These are phyloP conservation scores for Nemania serpens DNA, from an alignment of 2,329 filamentous ascomycete species.

Conservation along the genomic window DNA sequence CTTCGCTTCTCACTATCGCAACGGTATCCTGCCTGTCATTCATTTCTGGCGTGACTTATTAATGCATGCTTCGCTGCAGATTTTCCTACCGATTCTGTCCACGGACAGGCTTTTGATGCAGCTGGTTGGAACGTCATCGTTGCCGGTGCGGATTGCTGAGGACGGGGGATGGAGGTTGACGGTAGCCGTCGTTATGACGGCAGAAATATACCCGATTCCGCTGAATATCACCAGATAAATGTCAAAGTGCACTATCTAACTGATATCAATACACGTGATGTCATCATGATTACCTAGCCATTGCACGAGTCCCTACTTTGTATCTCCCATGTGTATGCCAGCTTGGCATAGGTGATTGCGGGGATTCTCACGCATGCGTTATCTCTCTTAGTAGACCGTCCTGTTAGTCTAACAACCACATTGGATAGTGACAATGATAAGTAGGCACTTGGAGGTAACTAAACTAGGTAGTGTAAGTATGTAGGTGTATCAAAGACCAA, in stretches of 20 bases:
- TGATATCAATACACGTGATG: too few relatives aligned
- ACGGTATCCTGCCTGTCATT: too few relatives aligned
- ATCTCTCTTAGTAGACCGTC: slow-evolving; percentile 14
- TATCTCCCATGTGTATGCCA: neutral
- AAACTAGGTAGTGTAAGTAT: neutral
- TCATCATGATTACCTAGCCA: too few relatives aligned
- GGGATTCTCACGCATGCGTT: slow-evolving; percentile 11
- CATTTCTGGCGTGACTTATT: too few relatives aligned
- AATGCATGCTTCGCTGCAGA: slow-evolving; percentile 2
- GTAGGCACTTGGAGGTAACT: neutral
- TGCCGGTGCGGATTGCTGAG: slow-evolving; percentile 20
- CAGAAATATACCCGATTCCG: too few relatives aligned
- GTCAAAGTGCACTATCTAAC: too few relatives aligned
- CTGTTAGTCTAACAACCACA: neutral
- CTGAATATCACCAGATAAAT: too few relatives aligned
- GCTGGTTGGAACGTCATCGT: slow-evolving; percentile 27
- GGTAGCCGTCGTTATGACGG: too few relatives aligned
- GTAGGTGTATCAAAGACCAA: neutral
- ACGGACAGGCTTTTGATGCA: slow-evolving; percentile 25
- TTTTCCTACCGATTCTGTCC: slow-evolving; percentile 19
- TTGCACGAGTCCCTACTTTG: too few relatives aligned
- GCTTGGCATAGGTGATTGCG: neutral
- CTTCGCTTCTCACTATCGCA: too few relatives aligned
- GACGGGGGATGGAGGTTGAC: neutral
- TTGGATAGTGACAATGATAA: neutral